A percentile compares a stretch with the other conserved stretches of the same genome.
phyloP scores from a whole-genome alignment of 2,329 filamentous ascomycete species.

The Ophiosphaerella narmari region DNA sequence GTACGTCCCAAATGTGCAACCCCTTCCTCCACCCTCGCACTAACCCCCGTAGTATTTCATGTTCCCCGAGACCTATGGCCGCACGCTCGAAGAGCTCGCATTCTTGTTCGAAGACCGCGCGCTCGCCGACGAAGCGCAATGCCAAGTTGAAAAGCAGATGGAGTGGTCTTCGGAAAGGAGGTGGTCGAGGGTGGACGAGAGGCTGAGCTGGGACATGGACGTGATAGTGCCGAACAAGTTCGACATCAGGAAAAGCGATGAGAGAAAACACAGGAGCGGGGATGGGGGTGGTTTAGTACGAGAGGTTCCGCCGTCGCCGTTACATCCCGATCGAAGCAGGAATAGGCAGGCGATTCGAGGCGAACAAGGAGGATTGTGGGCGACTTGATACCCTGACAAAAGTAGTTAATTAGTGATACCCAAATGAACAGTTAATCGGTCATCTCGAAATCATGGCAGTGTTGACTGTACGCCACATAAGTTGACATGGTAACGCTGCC shows the following conservation, averaged over 20 bases:
- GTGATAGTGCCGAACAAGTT: constrained; percentile 8
- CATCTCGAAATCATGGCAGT: too few relatives aligned
- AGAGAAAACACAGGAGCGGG: neutral
- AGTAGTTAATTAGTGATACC: neutral
- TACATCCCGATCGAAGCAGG: neutral
- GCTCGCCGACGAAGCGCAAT: constrained; percentile 34
- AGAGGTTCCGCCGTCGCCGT: neutral
- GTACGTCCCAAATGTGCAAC: constrained; percentile 10
- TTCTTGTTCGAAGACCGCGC: constrained; percentile 39
- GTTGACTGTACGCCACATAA: too few relatives aligned
- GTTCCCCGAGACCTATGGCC: constrained; percentile 71
- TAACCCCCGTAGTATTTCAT: constrained; percentile 57
- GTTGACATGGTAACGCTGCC: too few relatives aligned
- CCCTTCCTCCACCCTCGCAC: neutral
- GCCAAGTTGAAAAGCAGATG: constrained; percentile 38
- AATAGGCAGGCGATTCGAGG: constrained; percentile 1
- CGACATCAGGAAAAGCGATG: neutral
- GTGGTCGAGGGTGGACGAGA: constrained; percentile 7
- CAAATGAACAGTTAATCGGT: too few relatives aligned
- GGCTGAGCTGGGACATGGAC: constrained; percentile 20
- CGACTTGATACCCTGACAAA: neutral
- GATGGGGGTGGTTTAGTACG: neutral
- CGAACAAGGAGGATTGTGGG: neutral
- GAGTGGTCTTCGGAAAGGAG: constrained; percentile 18
- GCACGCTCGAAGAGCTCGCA: constrained; percentile 70